These are phyloP conservation scores for Sporothrix curviconia DNA, from an alignment of 2,329 filamentous ascomycete species.

Conservation along the genomic window DNA sequence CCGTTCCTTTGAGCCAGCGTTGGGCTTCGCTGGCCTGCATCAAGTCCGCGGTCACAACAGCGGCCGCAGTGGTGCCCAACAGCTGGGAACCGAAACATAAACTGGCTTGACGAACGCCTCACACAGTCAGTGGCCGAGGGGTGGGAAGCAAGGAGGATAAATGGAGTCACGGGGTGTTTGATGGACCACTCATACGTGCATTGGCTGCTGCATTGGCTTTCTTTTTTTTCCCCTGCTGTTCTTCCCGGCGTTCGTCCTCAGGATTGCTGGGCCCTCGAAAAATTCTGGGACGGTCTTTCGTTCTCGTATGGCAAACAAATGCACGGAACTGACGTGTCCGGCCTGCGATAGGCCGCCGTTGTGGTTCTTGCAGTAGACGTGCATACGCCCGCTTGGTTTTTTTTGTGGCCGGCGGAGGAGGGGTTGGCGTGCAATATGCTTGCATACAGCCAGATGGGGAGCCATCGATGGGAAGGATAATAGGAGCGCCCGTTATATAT, in stretches of 20 bases:
- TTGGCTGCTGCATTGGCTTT: constrained; percentile 1
- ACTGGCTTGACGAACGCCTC: not conserved
- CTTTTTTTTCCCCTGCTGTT: not conserved
- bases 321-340: constrained; percentile 16
- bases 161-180: no score
- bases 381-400: not conserved
- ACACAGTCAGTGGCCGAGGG: not conserved
- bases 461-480: not conserved
- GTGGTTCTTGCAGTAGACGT: not conserved
- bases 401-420: not conserved
- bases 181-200: not conserved
- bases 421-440: not conserved
- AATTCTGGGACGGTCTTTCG: not conserved
- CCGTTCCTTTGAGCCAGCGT: not conserved
- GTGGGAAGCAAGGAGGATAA: not conserved
- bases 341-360: constrained; percentile 8
- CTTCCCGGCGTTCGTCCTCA: not conserved
- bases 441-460: not conserved
- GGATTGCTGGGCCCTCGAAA: not conserved
- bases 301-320: constrained; percentile 3
- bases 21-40: constrained; percentile 1
- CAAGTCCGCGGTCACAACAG: not conserved
- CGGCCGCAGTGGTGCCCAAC: constrained; percentile 11
- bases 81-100: not conserved
- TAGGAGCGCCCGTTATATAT: no score